Evolutionary conservation across 2,329 filamentous ascomycete species (phyloP).

Genomic region (Cladosporium sp.): DNA sequence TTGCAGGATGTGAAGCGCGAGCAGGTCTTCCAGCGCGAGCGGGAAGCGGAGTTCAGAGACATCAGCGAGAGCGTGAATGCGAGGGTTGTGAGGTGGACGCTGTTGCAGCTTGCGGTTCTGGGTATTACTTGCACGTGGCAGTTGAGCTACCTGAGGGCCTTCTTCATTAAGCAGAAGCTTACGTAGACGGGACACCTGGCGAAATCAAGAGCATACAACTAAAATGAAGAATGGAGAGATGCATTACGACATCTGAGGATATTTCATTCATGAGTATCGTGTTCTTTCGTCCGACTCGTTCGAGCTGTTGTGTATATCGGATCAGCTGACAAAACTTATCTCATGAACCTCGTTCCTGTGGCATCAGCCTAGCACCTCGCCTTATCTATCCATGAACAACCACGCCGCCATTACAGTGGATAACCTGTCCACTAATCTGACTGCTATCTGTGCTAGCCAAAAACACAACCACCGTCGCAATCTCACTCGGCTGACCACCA

Average conservation of each 20-base stretch:
- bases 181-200: slow-evolving; percentile 54
- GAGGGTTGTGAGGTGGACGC: slow-evolving; percentile 87
- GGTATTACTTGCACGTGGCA: slow-evolving; percentile 94
- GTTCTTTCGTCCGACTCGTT: background rate
- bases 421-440: slow-evolving; percentile 68
- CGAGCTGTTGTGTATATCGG: background rate
- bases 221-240: background rate
- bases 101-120: slow-evolving; percentile 82
- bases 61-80: slow-evolving; percentile 92
- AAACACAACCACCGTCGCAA: slow-evolving; percentile 78
- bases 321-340: background rate
- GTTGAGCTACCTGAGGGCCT: slow-evolving; percentile 86
- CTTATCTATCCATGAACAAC: slow-evolving; percentile 48
- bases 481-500: slow-evolving; percentile 74
- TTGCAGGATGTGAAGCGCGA: slow-evolving; percentile 86
- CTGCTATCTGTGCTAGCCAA: slow-evolving; percentile 70
- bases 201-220: background rate
- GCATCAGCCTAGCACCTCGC: background rate
- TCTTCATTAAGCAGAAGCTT: slow-evolving; percentile 99
- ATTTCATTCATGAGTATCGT: background rate
- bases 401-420: slow-evolving; percentile 60
- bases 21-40: slow-evolving; percentile 97
- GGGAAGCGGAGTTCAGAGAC: slow-evolving; percentile 95
- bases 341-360: background rate
- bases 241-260: background rate